Percentiles rank a stretch among this genome's conserved stretches.
Conservation (phyloP, 2,329 filamentous ascomycete species). For the Ophiostoma ulmi region DNA sequence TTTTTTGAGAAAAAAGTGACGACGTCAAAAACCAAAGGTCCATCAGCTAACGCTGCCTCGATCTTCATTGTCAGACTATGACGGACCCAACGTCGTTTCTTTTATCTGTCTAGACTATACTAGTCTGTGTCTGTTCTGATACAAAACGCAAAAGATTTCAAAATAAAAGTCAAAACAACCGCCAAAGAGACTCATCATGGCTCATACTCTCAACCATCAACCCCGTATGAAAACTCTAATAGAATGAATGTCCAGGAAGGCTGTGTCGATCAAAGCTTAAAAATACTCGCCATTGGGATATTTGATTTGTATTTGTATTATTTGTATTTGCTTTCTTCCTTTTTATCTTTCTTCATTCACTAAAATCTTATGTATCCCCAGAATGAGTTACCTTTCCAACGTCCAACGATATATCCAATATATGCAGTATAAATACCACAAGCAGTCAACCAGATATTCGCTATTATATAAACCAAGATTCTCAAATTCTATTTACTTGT, state of each 20-base stretch:
- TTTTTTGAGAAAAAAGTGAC: no score
- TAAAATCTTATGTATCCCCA: neutral
- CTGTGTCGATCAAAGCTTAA: conserved; percentile 8
- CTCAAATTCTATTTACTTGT: neutral
- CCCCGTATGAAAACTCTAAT: neutral
- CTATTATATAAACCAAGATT: neutral
- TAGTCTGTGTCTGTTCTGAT: neutral
- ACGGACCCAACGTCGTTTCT: neutral
- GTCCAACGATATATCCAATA: neutral
- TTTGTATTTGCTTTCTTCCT: neutral
- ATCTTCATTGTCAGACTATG: neutral
- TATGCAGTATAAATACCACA: neutral
- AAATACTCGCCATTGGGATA: no score
- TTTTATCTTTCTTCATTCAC: neutral
- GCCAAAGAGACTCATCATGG: neutral
- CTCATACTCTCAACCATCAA: neutral
- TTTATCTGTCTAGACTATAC: neutral
- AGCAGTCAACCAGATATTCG: neutral
- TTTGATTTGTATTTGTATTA: neutral
- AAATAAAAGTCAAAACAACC: neutral
- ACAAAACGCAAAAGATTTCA: neutral
- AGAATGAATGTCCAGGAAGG: neutral
- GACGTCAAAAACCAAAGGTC: no score
- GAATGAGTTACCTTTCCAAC: neutral
- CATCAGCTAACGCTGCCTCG: neutral